These are phyloP conservation scores for Whalleya microplaca DNA, from an alignment of 2,329 filamentous ascomycete genomes.

Conservation along the genomic window DNA sequence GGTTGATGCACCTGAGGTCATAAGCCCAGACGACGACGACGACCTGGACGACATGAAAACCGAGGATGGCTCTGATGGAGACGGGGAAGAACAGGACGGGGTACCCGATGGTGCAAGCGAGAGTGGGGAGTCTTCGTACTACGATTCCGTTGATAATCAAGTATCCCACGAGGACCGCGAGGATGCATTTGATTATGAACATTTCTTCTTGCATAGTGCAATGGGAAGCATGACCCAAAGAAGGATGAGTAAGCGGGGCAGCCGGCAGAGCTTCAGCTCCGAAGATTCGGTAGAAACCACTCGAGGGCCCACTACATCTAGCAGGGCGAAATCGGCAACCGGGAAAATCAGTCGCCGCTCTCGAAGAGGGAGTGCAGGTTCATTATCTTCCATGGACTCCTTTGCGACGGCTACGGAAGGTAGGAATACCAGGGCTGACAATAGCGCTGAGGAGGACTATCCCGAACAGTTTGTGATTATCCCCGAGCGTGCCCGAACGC, in stretches of 20 bases:
- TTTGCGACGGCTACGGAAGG: conserved; percentile 62
- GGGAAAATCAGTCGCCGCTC: conserved; percentile 30
- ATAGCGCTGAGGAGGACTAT: conserved; percentile 26
- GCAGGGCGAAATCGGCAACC: conserved; percentile 18
- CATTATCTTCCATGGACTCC: conserved; percentile 55
- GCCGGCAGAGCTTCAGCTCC: conserved; percentile 59
- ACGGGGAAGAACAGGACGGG: conserved; percentile 7
- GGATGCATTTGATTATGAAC: conserved; percentile 95
- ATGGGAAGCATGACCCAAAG: conserved; percentile 74
- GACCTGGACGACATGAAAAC: conserved; percentile 32
- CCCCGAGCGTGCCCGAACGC: conserved; percentile 33
- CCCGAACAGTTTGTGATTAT: conserved; percentile 24
- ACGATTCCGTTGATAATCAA: conserved; percentile 61
- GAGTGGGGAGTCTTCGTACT: conserved; percentile 66
- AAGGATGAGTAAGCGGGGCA: conserved; percentile 49
- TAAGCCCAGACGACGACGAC: conserved; percentile 39
- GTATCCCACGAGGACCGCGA: conserved; percentile 89
- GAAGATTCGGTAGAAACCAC: conserved; percentile 66
- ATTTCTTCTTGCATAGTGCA: conserved; percentile 92
- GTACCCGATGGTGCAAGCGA: conserved; percentile 55
- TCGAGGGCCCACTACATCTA: conserved; percentile 47
- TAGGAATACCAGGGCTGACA: conserved; percentile 31
- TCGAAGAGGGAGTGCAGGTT: conserved; percentile 52
- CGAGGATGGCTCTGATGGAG: conserved; percentile 18
- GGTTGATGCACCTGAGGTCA: conserved; percentile 7